A percentile compares a stretch with the other conserved stretches of the same genome.
These are phyloP conservation scores for Cordyceps javanica DNA, from an alignment of 2,329 filamentous ascomycete species.

Conservation along the genomic window DNA sequence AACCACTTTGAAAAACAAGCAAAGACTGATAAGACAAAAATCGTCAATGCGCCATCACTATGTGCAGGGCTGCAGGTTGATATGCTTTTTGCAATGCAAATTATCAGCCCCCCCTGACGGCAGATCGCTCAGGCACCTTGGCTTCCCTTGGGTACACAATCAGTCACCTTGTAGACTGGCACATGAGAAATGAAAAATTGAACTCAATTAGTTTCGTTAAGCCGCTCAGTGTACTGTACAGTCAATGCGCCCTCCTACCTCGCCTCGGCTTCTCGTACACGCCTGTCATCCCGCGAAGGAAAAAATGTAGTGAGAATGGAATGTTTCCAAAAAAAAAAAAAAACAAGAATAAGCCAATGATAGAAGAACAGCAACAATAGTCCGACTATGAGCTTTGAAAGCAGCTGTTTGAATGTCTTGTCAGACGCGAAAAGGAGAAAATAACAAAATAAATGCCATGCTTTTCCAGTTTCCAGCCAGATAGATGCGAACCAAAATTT, in stretches of 20 bases:
- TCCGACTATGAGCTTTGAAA: not conserved
- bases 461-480: not conserved
- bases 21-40: not conserved
- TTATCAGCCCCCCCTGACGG: not conserved
- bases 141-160: not conserved
- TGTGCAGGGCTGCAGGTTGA: not conserved
- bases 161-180: no score
- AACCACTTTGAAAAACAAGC: no score
- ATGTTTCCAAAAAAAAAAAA: not conserved
- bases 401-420: not conserved
- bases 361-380: not conserved
- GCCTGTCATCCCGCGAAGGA: not conserved
- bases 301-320: not conserved
- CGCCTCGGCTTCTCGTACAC: not conserved
- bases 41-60: not conserved
- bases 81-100: not conserved
- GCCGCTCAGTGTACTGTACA: constrained; percentile 1
- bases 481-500: not conserved
- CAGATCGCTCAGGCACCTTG: not conserved
- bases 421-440: not conserved
- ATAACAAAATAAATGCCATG: not conserved
- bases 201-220: no score
- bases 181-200: no score
- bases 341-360: not conserved
- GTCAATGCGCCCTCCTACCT: not conserved